phyloP scores from a whole-genome alignment of 1,284 basidiomycete species.

The Cutaneotrichosporon spelunceum region DNA sequence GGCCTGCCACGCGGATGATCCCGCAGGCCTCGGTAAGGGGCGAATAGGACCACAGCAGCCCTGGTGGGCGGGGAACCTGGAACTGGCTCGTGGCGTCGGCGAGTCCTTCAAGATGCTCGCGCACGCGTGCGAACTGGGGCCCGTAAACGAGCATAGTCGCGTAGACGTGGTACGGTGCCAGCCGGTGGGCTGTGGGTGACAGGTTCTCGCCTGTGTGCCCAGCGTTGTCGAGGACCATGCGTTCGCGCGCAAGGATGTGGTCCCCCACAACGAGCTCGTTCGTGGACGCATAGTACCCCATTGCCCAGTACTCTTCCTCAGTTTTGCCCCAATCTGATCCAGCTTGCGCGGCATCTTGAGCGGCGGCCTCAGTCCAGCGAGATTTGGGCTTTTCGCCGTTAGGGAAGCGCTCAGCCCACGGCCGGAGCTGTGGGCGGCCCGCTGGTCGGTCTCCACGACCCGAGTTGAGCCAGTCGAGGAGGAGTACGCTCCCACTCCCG shows the following conservation, averaged over 20 bases:
- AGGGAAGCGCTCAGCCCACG: not conserved
- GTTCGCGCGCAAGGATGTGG: slow-evolving; percentile 20
- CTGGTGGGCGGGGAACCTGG: slow-evolving; percentile 35
- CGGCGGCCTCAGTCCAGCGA: not conserved
- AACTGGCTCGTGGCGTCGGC: slow-evolving; percentile 36
- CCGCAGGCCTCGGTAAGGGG: slow-evolving; percentile 30
- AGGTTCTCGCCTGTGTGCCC: not conserved
- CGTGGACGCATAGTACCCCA: slow-evolving; percentile 74
- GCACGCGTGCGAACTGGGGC: slow-evolving; percentile 32
- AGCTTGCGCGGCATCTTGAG: not conserved
- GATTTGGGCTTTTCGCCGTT: not conserved
- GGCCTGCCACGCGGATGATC: slow-evolving; percentile 44
- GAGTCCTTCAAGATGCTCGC: slow-evolving; percentile 29
- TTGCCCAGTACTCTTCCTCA: slow-evolving; percentile 80
- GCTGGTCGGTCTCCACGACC: slow-evolving; percentile 57
- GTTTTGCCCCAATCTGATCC: slow-evolving; percentile 4
- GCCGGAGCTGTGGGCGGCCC: not conserved
- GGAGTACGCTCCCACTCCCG: slow-evolving; percentile 58
- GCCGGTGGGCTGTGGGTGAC: slow-evolving; percentile 24
- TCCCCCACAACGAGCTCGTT: slow-evolving; percentile 73
- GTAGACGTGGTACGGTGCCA: slow-evolving; percentile 50
- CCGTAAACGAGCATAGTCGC: slow-evolving; percentile 48
- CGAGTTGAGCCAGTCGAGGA: slow-evolving; percentile 89
- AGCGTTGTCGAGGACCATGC: slow-evolving; percentile 21
- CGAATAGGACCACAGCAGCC: slow-evolving; percentile 46